Evolutionary conservation across 257 asterid species (phyloP).

Genomic region (Ophiorrhiza pumila): DNA sequence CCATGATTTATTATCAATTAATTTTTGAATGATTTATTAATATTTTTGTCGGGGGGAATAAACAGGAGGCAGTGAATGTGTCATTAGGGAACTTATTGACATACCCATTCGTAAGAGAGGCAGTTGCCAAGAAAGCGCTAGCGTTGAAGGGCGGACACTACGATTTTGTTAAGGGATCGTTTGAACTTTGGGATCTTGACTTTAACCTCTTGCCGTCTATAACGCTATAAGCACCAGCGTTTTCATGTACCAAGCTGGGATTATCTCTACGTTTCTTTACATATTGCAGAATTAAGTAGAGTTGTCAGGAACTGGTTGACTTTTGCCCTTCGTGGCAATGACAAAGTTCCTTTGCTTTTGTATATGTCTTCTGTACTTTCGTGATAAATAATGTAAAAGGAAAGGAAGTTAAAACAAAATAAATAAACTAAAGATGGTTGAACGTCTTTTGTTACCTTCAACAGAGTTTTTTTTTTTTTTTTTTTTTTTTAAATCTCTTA

Average conservation of each 20-base stretch:
- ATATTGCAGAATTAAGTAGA: not conserved
- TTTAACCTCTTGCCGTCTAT: conserved; percentile 44
- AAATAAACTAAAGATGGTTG: no score
- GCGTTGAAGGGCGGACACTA: conserved; percentile 77
- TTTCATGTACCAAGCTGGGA: not conserved
- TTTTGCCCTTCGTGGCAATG: not conserved
- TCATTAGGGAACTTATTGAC: conserved; percentile 68
- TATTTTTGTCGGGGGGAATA: not conserved
- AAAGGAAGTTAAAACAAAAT: no score
- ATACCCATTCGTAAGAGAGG: conserved; percentile 83
- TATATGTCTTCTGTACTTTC: not conserved
- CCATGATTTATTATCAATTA: not conserved
- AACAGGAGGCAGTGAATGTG: conserved; percentile 85
- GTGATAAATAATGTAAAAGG: no score
- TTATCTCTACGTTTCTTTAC: not conserved
- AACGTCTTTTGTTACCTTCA: no score
- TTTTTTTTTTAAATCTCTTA: no score
- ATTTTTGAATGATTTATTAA: not conserved
- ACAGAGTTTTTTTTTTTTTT: no score
- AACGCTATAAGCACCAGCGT: conserved; percentile 22
- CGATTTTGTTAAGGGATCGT: conserved; percentile 71
- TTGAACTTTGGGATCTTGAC: conserved; percentile 79
- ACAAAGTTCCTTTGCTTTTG: not conserved
- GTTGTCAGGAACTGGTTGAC: not conserved
- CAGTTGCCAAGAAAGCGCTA: conserved; percentile 48